Evolutionary conservation across 108 stramenopile genomes (phyloP).

Genomic region (Cyclotella atomus): DNA sequence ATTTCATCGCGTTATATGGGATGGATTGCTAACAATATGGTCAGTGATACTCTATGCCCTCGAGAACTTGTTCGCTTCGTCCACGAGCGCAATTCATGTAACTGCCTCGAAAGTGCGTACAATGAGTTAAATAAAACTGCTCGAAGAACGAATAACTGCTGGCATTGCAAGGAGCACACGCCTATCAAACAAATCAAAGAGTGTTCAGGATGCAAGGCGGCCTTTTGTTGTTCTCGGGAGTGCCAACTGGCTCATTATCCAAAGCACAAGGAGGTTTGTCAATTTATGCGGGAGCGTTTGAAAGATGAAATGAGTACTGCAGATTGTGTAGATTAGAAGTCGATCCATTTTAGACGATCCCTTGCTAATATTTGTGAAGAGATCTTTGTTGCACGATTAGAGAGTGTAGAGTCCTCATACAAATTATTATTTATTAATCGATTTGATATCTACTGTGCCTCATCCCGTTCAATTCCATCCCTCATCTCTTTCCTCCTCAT

Average conservation of each 20-base stretch:
- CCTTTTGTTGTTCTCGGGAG: background rate
- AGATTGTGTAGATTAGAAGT: too few relatives aligned
- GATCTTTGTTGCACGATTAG: too few relatives aligned
- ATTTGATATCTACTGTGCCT: background rate
- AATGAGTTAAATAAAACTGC: background rate
- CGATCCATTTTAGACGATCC: too few relatives aligned
- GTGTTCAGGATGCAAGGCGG: background rate
- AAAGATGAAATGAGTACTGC: too few relatives aligned
- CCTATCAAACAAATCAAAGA: background rate
- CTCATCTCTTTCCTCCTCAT: slow-evolving; percentile 23
- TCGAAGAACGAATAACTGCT: background rate
- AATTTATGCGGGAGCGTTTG: too few relatives aligned
- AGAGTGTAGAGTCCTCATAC: too few relatives aligned
- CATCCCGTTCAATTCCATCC: background rate
- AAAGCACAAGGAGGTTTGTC: background rate
- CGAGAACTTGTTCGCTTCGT: background rate
- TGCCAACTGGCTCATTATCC: background rate
- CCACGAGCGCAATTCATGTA: background rate
- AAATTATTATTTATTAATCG: too few relatives aligned
- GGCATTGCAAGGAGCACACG: background rate
- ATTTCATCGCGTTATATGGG: too few relatives aligned
- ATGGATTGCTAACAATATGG: too few relatives aligned
- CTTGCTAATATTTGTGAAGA: too few relatives aligned
- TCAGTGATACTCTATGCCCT: too few relatives aligned
- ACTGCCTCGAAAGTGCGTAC: background rate